A percentile compares a stretch with the other conserved stretches of the same genome.
Evolutionary conservation across 371 early-diverging fungal genomes (phyloP).

Genomic region (Mortierella sp.): DNA sequence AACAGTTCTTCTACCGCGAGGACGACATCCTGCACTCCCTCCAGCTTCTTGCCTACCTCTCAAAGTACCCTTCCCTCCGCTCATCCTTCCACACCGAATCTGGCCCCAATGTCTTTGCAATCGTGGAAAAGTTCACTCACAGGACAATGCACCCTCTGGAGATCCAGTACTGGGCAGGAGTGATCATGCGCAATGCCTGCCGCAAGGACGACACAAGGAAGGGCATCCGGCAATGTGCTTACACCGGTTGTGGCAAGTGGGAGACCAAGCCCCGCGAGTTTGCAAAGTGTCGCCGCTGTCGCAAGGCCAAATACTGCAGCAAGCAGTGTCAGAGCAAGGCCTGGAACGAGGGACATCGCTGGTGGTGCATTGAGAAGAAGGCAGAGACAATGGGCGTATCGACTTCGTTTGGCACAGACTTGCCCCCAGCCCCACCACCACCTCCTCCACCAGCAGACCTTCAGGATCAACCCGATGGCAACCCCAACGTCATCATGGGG

Average conservation of each 20-base stretch:
- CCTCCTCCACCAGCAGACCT: constrained; percentile 56
- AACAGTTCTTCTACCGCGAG: constrained; percentile 74
- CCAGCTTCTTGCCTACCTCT: constrained; percentile 88
- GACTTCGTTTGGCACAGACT: constrained; percentile 44
- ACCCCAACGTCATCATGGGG: constrained; percentile 36
- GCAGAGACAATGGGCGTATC: constrained; percentile 56
- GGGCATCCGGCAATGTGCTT: constrained; percentile 81
- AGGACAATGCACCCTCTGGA: constrained; percentile 71
- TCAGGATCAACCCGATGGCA: constrained; percentile 42
- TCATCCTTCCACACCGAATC: constrained; percentile 74
- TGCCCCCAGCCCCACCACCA: constrained; percentile 54
- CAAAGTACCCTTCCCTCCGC: constrained; percentile 85
- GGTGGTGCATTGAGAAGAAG: constrained; percentile 83
- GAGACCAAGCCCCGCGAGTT: constrained; percentile 83
- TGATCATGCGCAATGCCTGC: constrained; percentile 87
- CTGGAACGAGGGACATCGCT: constrained; percentile 84
- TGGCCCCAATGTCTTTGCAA: constrained; percentile 75
- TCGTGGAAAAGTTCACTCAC: constrained; percentile 82
- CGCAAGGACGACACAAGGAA: constrained; percentile 80
- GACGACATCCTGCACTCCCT: constrained; percentile 89
- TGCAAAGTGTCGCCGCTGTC: constrained; percentile 85
- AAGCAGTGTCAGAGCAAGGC: constrained; percentile 81
- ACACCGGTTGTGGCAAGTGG: constrained; percentile 84
- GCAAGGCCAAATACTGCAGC: constrained; percentile 86
- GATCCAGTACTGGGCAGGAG: constrained; percentile 84